A percentile compares a stretch with the other conserved stretches of the same genome.
Evolutionary conservation across 2,329 filamentous ascomycete species (phyloP).

Genomic region (Curvularia lunata): DNA sequence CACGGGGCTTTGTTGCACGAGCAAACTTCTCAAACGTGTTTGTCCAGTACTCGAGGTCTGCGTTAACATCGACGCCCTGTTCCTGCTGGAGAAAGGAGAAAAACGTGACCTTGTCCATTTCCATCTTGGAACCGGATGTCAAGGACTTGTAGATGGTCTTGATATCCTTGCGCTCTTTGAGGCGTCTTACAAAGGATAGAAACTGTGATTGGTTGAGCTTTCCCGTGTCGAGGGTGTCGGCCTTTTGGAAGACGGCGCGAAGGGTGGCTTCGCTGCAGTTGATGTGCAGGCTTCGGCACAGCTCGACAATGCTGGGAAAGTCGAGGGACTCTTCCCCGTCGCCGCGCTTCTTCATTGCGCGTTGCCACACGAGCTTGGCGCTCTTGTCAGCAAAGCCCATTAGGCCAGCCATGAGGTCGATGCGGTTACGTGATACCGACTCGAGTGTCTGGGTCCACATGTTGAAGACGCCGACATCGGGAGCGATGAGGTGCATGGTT

Average conservation of each 20-base stretch:
- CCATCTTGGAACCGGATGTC: slow-evolving; percentile 60
- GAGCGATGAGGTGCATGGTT: slow-evolving; percentile 85
- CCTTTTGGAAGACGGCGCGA: slow-evolving; percentile 73
- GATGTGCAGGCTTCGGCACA: slow-evolving; percentile 91
- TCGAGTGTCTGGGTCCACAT: slow-evolving; percentile 87
- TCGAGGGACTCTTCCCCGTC: slow-evolving; percentile 74
- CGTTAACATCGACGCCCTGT: slow-evolving; percentile 78
- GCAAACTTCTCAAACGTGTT: slow-evolving; percentile 73
- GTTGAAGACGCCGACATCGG: slow-evolving; percentile 71
- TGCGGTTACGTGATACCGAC: slow-evolving; percentile 81
- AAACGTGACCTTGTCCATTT: slow-evolving; percentile 76
- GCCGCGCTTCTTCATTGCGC: slow-evolving; percentile 74
- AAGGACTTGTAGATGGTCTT: slow-evolving; percentile 72
- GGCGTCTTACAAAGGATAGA: slow-evolving; percentile 77
- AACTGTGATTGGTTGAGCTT: slow-evolving; percentile 81
- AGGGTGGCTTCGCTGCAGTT: slow-evolving; percentile 81
- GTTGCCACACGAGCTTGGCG: slow-evolving; percentile 82
- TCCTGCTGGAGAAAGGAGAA: slow-evolving; percentile 73
- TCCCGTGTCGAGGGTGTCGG: slow-evolving; percentile 69
- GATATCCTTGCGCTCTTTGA: slow-evolving; percentile 86
- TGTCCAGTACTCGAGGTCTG: slow-evolving; percentile 71
- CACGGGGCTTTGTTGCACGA: slow-evolving; percentile 41
- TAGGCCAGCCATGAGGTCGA: slow-evolving; percentile 87
- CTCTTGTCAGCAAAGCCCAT: slow-evolving; percentile 78
- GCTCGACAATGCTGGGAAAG: slow-evolving; percentile 76